Evolutionary conservation across 2,329 filamentous ascomycete species (phyloP).

Genomic region (Apiospora sp.): DNA sequence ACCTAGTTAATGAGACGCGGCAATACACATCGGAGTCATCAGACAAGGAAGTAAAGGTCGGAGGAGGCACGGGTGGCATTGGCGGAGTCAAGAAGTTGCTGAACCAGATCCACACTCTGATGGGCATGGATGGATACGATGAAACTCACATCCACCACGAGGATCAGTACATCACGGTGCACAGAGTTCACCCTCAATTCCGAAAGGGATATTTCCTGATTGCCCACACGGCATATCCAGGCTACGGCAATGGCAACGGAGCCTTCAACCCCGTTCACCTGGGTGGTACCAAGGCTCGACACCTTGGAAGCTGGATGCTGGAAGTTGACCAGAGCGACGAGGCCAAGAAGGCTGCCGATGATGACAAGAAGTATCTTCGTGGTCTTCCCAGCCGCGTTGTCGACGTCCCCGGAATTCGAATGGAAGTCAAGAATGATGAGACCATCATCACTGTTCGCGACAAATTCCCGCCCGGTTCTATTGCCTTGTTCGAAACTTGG

Average conservation of each 20-base stretch:
- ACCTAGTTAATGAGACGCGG: conserved; percentile 88
- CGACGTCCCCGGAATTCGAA: conserved; percentile 75
- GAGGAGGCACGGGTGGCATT: conserved; percentile 82
- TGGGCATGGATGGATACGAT: conserved; percentile 94
- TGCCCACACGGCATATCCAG: conserved; percentile 94
- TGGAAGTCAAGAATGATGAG: conserved; percentile 76
- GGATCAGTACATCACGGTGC: conserved; percentile 94
- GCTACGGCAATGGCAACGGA: conserved; percentile 85
- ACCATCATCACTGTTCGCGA: conserved; percentile 83
- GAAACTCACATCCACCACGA: conserved; percentile 98
- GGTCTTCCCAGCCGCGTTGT: conserved; percentile 86
- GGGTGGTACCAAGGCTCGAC: conserved; percentile 82
- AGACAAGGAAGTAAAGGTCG: conserved; percentile 64
- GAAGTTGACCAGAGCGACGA: conserved; percentile 84
- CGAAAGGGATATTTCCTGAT: conserved; percentile 95
- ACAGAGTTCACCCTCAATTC: conserved; percentile 90
- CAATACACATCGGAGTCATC: conserved; percentile 83
- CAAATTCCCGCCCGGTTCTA: conserved; percentile 90
- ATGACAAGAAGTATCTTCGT: conserved; percentile 75
- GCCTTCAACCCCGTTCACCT: conserved; percentile 82
- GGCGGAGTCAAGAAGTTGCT: conserved; percentile 90
- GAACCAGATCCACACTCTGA: conserved; percentile 92
- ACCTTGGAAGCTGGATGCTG: conserved; percentile 90
- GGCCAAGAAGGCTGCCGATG: conserved; percentile 68
- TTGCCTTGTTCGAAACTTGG: conserved; percentile 95